phyloP scores from a whole-genome alignment of 2,329 filamentous ascomycete species.

The Nemania sp. region DNA sequence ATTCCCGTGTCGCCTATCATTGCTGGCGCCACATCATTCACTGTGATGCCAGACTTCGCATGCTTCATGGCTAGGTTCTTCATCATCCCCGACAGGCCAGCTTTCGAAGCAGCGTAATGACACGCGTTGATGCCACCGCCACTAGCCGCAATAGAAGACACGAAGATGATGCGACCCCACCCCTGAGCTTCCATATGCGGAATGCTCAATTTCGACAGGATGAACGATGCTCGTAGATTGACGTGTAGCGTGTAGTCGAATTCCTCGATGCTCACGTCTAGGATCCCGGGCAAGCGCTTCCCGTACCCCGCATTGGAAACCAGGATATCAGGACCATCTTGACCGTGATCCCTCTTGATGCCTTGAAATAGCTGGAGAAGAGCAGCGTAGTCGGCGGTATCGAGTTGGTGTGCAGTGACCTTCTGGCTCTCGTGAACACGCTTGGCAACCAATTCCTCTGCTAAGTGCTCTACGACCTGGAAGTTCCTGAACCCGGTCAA shows the following conservation, averaged over 20 bases:
- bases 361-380: constrained; percentile 58
- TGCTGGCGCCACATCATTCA: constrained; percentile 69
- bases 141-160: constrained; percentile 65
- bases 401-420: constrained; percentile 60
- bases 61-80: constrained; percentile 63
- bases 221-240: constrained; percentile 65
- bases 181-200: constrained; percentile 61
- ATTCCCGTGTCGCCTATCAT: constrained; percentile 69
- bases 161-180: constrained; percentile 67
- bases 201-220: constrained; percentile 62
- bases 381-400: constrained; percentile 57
- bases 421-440: constrained; percentile 37
- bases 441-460: constrained; percentile 32
- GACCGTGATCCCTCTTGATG: constrained; percentile 55
- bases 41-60: constrained; percentile 63
- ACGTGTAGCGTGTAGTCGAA: constrained; percentile 66
- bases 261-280: constrained; percentile 65
- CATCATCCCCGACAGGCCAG: constrained; percentile 66
- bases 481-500: constrained; percentile 40
- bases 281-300: constrained; percentile 58
- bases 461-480: constrained; percentile 36
- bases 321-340: constrained; percentile 61
- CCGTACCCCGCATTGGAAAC: constrained; percentile 69
- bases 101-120: constrained; percentile 63
- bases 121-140: constrained; percentile 68